These are phyloP conservation scores for Gryganskiella cystojenkinii DNA, from an alignment of 192 early-diverging fungal genomes.

Conservation along the genomic window DNA sequence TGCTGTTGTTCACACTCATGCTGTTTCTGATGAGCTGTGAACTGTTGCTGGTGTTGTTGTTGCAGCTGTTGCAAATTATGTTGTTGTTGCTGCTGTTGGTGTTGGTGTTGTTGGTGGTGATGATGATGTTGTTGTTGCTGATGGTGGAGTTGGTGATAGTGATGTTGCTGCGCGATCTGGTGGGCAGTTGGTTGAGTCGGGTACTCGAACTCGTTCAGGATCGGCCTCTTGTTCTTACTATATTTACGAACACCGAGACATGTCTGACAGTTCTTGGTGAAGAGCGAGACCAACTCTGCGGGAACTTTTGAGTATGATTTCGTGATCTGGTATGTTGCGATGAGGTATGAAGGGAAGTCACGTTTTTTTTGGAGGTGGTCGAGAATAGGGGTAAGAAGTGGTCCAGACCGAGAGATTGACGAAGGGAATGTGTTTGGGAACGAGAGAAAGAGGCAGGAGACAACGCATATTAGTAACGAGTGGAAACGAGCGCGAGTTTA, in stretches of 20 bases:
- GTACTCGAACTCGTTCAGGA: slow-evolving; percentile 49
- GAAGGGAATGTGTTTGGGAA: neutral
- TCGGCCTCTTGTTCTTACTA: slow-evolving; percentile 52
- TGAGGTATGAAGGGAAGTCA: neutral
- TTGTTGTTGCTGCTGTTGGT: slow-evolving; percentile 24
- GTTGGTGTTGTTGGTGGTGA: slow-evolving; percentile 7
- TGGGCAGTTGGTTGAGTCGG: neutral
- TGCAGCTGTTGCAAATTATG: slow-evolving; percentile 1
- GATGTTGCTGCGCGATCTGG: neutral
- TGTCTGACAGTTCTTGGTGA: slow-evolving; percentile 53
- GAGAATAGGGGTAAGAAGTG: neutral
- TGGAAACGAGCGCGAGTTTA: too few relatives aligned
- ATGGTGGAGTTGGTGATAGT: neutral
- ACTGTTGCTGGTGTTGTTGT: slow-evolving; percentile 7
- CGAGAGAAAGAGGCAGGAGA: neutral
- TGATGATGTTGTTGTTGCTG: slow-evolving; percentile 17
- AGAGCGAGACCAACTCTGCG: slow-evolving; percentile 48
- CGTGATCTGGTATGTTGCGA: slow-evolving; percentile 24
- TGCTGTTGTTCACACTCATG: slow-evolving; percentile 19
- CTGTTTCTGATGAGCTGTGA: slow-evolving; percentile 8
- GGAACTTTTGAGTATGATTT: slow-evolving; percentile 52
- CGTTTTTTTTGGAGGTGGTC: too few relatives aligned
- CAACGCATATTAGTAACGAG: too few relatives aligned
- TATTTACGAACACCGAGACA: slow-evolving; percentile 51
- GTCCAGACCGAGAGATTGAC: neutral